Evolutionary conservation across 2,329 filamentous ascomycete species (phyloP), one percentile per base, ranked within the genome.

Genomic region (Colletotrichum sp.): DNA sequence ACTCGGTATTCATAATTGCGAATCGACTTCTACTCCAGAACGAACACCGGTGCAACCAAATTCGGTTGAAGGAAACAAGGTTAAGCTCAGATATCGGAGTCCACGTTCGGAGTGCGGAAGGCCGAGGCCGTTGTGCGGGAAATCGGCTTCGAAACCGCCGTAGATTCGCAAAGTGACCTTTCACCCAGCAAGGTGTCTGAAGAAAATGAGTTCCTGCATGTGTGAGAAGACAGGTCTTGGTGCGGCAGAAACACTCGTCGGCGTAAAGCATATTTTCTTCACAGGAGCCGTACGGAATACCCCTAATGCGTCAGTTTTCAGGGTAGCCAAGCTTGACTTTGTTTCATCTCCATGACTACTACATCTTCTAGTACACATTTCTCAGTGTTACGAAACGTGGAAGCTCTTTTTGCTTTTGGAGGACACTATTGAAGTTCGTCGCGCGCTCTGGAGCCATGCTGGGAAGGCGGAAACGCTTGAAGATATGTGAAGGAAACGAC

Each of bases 321-420:
- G 36, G 15, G 15, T 39, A 39, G 36, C 15, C 36, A 39, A 5
- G 8, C 8, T 44, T 44, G 36, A 18, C 16, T 6, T 44, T 18
- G 8, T 18, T 18, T 1, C 3, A 3, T 0, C 16, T 18, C 16
- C 3, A 18, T 6, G 8, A n/a, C 4, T 18, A 44, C 36, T 44
- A 10, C 8, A 6, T 44, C 2, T 0, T 44, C 8, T 44, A 10
- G 1, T 5, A 44, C 16, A 18, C 0, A 1, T 3, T 10, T 18
- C 8, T 18, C 36, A 18, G 36, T 44, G 36, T 6, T 3, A 10
- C 16, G 16, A 44, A 2, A 18, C 8, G 36, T 10, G 36, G 6
- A 10, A 44, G 16, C 2, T 2, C 16, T 2, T 1, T 44, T 1
- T 44, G 16, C 16, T 18, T 44, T 18, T 3, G 2, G 16, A 5